These are phyloP conservation scores for Trapa bicornis DNA, from an alignment of 345 rosid genomes.

Conservation along the genomic window DNA sequence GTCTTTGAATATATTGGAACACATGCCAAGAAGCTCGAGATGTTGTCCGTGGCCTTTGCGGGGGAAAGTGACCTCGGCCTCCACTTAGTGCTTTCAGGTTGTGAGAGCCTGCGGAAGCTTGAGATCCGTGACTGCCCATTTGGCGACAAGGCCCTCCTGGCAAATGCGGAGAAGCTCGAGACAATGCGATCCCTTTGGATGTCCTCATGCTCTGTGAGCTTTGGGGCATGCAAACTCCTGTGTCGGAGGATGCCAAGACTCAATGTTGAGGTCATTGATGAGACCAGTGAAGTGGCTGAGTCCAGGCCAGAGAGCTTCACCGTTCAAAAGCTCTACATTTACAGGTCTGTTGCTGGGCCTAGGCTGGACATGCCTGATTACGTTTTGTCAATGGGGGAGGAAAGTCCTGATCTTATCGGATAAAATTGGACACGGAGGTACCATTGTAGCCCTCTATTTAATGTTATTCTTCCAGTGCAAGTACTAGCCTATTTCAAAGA, in stretches of 20 bases:
- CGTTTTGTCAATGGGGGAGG: slow-evolving; percentile 66
- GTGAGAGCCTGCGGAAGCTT: slow-evolving; percentile 68
- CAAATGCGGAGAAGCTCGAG: slow-evolving; percentile 77
- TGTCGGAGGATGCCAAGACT: slow-evolving; percentile 75
- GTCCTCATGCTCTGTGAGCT: slow-evolving; percentile 87
- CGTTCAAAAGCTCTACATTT: slow-evolving; percentile 79
- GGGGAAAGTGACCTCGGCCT: slow-evolving; percentile 88
- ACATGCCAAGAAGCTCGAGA: slow-evolving; percentile 64
- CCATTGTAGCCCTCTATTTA: neutral
- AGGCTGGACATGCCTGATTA: slow-evolving; percentile 70
- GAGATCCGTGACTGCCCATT: slow-evolving; percentile 93
- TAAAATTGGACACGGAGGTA: slow-evolving; percentile 14
- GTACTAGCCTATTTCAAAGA: neutral
- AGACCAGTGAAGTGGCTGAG: slow-evolving; percentile 38
- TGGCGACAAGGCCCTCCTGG: slow-evolving; percentile 80
- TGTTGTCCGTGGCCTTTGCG: slow-evolving; percentile 93
- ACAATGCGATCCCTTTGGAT: slow-evolving; percentile 99
- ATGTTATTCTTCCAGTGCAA: neutral
- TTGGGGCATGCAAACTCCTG: slow-evolving; percentile 69
- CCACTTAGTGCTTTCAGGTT: slow-evolving; percentile 73
- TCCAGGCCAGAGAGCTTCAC: slow-evolving; percentile 53
- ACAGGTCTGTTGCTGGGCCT: slow-evolving; percentile 68
- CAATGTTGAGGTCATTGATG: slow-evolving; percentile 89
- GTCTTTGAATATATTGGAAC: slow-evolving; percentile 75
- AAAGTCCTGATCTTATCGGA: slow-evolving; percentile 24